A percentile compares a stretch with the other conserved stretches of the same genome.
These are phyloP conservation scores for Madurella fahalii DNA, from an alignment of 2,329 filamentous ascomycete genomes.

Conservation along the genomic window DNA sequence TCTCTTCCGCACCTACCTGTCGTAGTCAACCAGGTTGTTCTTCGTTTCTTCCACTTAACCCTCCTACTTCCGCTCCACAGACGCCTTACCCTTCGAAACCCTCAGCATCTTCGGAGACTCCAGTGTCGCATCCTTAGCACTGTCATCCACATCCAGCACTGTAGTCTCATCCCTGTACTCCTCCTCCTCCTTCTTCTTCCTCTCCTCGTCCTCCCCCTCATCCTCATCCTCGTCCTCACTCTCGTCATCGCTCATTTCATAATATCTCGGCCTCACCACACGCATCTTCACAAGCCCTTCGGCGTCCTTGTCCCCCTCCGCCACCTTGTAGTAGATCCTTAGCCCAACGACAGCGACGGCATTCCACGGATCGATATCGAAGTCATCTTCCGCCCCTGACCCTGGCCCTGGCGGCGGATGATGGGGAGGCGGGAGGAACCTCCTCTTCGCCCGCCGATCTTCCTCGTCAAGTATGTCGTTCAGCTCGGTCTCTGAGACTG, in stretches of 20 bases:
- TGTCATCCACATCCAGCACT: constrained; percentile 32
- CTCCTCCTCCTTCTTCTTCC: constrained; percentile 10
- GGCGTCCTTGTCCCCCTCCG: constrained; percentile 7
- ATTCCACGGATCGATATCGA: constrained; percentile 56
- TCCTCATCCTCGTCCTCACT: constrained; percentile 15
- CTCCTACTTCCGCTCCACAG: constrained; percentile 10
- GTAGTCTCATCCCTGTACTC: constrained; percentile 18
- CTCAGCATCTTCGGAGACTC: background rate
- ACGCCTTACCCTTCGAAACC: background rate
- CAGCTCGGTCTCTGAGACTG: constrained; percentile 30
- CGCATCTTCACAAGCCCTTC: constrained; percentile 26
- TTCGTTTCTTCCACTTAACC: constrained; percentile 2
- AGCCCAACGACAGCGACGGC: constrained; percentile 58
- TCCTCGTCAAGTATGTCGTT: constrained; percentile 25
- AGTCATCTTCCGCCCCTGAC: constrained; percentile 30
- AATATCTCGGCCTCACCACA: constrained; percentile 28
- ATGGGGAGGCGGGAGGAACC: constrained; percentile 7
- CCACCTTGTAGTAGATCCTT: constrained; percentile 51
- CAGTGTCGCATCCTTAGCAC: constrained; percentile 30
- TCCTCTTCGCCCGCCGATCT: background rate
- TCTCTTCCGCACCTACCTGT: no score
- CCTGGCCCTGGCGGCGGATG: background rate
- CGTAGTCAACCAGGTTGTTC: no score
- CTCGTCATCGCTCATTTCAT: constrained; percentile 26
- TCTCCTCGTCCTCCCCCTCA: constrained; percentile 7